phyloP scores from a whole-genome alignment of 1,139 yeast species.

The Blastobotrys ciferrii region DNA sequence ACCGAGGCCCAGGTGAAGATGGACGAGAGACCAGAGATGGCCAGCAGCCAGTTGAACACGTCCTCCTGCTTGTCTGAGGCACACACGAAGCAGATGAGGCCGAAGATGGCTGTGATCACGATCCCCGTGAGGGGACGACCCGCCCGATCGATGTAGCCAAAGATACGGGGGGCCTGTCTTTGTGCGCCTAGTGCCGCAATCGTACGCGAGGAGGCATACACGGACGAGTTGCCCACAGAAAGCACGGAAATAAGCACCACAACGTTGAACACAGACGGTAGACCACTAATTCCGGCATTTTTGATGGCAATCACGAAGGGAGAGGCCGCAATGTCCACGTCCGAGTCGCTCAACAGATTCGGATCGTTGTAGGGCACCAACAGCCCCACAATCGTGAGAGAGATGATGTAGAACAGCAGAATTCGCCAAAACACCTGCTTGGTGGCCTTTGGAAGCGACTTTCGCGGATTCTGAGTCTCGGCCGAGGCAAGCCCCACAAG shows the following conservation, averaged over 20 bases:
- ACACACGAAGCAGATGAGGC: constrained; percentile 62
- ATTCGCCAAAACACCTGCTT: constrained; percentile 74
- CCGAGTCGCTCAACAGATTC: constrained; percentile 47
- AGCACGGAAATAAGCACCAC: constrained; percentile 70
- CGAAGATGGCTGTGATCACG: constrained; percentile 53
- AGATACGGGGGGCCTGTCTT: constrained; percentile 72
- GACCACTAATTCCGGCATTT: constrained; percentile 55
- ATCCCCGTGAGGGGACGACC: constrained; percentile 78
- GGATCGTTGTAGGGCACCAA: constrained; percentile 62
- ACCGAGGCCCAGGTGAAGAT: constrained; percentile 81
- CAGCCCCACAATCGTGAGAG: constrained; percentile 59
- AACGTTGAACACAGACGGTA: constrained; percentile 71
- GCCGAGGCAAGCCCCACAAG: constrained; percentile 80
- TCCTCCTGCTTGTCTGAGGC: constrained; percentile 70
- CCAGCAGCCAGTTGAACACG: constrained; percentile 76
- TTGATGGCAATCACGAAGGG: constrained; percentile 72
- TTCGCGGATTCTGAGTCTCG: constrained; percentile 71
- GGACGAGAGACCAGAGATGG: constrained; percentile 77
- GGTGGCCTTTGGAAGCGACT: constrained; percentile 60
- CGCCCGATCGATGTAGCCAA: constrained; percentile 68
- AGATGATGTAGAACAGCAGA: constrained; percentile 59
- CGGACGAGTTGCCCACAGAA: constrained; percentile 73
- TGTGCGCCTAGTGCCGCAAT: constrained; percentile 78
- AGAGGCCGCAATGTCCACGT: constrained; percentile 57
- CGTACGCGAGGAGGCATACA: constrained; percentile 78